A percentile compares a stretch with the other conserved stretches of the same genome.
Evolutionary conservation across 1,284 basidiomycete genomes (phyloP).

Genomic region (Ustilago cynodontis): DNA sequence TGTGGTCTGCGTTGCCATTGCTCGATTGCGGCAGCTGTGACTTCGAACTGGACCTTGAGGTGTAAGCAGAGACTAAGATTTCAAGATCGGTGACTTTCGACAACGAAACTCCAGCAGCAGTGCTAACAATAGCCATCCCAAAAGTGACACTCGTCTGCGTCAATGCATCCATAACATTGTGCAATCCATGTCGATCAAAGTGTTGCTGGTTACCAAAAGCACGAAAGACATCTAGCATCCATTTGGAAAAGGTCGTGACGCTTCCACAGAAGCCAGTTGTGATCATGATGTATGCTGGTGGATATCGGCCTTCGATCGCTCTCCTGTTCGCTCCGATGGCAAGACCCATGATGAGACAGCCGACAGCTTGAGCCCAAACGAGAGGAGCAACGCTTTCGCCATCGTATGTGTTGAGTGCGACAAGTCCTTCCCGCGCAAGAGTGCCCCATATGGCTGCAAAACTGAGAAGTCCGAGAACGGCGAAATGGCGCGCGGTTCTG

Average conservation of each 20-base stretch:
- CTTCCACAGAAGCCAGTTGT: constrained; percentile 97
- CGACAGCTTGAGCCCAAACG: constrained; percentile 87
- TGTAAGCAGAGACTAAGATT: not conserved
- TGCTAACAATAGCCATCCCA: constrained; percentile 52
- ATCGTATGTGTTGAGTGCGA: constrained; percentile 75
- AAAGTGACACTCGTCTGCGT: constrained; percentile 63
- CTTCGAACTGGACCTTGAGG: not conserved
- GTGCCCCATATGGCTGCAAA: constrained; percentile 71
- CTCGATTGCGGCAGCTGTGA: not conserved
- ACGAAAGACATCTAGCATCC: constrained; percentile 89
- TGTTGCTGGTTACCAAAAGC: constrained; percentile 83
- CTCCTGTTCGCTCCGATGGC: constrained; percentile 65
- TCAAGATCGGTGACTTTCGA: constrained; percentile 32
- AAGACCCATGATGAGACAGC: constrained; percentile 85
- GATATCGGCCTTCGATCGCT: constrained; percentile 52
- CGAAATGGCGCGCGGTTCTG: constrained; percentile 31
- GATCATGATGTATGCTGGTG: constrained; percentile 82
- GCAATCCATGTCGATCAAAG: constrained; percentile 78
- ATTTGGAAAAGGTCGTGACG: constrained; percentile 93
- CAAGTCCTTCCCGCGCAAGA: constrained; percentile 70
- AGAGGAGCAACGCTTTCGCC: constrained; percentile 84
- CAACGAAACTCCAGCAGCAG: constrained; percentile 50
- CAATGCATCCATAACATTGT: constrained; percentile 74
- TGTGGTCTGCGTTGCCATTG: not conserved
- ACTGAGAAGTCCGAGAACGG: constrained; percentile 64